These are phyloP conservation scores for Collariella sp. DNA, from an alignment of 495 filamentous ascomycete genomes.

Conservation along the genomic window DNA sequence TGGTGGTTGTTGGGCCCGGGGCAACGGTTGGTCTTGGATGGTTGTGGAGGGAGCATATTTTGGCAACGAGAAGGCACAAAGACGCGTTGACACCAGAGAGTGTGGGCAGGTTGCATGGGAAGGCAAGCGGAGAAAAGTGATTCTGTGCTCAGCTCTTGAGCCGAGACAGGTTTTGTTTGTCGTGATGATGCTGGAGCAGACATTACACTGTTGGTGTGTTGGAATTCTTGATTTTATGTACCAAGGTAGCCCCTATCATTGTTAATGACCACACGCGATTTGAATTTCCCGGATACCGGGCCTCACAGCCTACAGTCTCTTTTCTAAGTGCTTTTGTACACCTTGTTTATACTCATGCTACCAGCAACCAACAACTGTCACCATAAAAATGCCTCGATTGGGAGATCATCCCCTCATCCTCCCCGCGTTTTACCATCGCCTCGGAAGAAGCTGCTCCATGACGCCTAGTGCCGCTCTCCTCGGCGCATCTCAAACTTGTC, in stretches of 20 bases:
- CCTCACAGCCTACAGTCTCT: too few species aligned
- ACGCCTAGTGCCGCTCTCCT: conserved; percentile 4
- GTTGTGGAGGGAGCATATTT: conserved; percentile 17
- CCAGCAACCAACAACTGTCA: neutral
- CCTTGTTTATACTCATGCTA: too few species aligned
- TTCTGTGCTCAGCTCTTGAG: too few species aligned
- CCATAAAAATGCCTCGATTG: neutral
- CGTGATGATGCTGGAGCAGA: too few species aligned
- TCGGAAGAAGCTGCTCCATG: conserved; percentile 10
- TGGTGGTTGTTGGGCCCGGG: conserved; percentile 11
- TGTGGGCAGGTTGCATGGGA: conserved; percentile 5
- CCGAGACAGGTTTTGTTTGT: too few species aligned
- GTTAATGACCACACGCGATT: too few species aligned
- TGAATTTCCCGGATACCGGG: too few species aligned
- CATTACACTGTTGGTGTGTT: too few species aligned
- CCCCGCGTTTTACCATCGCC: neutral
- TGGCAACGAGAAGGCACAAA: conserved; percentile 15
- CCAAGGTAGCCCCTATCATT: too few species aligned
- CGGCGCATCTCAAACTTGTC: neutral
- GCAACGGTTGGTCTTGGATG: conserved; percentile 12
- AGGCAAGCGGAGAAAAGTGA: neutral
- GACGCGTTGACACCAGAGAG: conserved; percentile 14
- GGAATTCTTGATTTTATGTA: too few species aligned
- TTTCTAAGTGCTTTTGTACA: too few species aligned
- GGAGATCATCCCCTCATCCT: neutral